phyloP scores from a whole-genome alignment of 495 filamentous ascomycete genomes.

The Thermochaetoides thermophila region DNA sequence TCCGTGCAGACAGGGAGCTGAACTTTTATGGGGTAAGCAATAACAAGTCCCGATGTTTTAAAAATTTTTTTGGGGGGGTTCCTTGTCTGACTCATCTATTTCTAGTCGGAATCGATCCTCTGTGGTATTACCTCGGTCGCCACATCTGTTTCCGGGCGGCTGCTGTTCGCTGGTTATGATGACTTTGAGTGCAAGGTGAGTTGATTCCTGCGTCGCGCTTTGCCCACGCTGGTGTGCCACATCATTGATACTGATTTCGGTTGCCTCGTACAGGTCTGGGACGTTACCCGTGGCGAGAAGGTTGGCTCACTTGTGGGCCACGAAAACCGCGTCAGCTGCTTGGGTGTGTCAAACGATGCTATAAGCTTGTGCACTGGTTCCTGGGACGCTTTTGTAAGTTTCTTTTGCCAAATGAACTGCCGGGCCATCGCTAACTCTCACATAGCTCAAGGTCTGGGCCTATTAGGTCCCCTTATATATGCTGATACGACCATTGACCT shows the following conservation, averaged over 20 bases:
- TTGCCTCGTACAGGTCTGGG: slow-evolving; percentile 61
- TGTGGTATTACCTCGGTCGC: slow-evolving; percentile 98
- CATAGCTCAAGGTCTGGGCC: slow-evolving; percentile 78
- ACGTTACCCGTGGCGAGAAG: slow-evolving; percentile 90
- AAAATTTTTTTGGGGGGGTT: too few species aligned
- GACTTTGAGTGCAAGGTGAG: slow-evolving; percentile 99
- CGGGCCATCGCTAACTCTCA: slow-evolving; percentile 7
- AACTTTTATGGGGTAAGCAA: slow-evolving; percentile 83
- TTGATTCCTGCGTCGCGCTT: slow-evolving; percentile 2
- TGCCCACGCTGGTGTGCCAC: too few species aligned
- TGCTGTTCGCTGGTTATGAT: slow-evolving; percentile 95
- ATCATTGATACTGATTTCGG: too few species aligned
- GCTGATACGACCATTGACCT: slow-evolving; percentile 14
- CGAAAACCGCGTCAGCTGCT: slow-evolving; percentile 95
- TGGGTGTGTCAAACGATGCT: slow-evolving; percentile 96
- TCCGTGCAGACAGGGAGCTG: slow-evolving; percentile 88
- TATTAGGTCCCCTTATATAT: slow-evolving; percentile 30
- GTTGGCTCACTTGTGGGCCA: slow-evolving; percentile 92
- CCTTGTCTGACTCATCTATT: slow-evolving; percentile 2
- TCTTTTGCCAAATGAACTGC: background rate
- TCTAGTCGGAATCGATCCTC: slow-evolving; percentile 84
- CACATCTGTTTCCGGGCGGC: slow-evolving; percentile 88
- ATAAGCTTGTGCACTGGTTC: slow-evolving; percentile 99
- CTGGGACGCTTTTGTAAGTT: slow-evolving; percentile 93
- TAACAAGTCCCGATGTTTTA: too few species aligned